Percentiles rank a stretch among this genome's conserved stretches.
Evolutionary conservation across 352 stramenopile species (phyloP).

Genomic region (Thalassiosira livingstoniorum): DNA sequence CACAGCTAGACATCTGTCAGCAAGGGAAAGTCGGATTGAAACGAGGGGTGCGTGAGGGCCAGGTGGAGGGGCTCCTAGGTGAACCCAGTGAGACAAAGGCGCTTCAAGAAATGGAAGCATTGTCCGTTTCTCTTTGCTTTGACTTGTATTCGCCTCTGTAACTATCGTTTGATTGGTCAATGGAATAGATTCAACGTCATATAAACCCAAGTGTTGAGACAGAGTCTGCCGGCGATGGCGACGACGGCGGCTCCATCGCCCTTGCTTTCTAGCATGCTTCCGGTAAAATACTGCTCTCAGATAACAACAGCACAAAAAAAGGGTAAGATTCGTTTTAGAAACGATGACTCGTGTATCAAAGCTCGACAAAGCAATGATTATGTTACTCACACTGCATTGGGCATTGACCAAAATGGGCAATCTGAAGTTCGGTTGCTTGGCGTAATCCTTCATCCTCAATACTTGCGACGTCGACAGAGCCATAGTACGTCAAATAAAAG

Average conservation of each 20-base stretch:
- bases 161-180: constrained; percentile 6
- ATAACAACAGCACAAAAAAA: constrained; percentile 1
- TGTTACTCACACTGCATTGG: constrained; percentile 90
- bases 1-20: constrained; percentile 82
- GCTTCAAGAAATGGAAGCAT: constrained; percentile 62
- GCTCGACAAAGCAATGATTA: not conserved
- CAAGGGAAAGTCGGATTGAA: constrained; percentile 74
- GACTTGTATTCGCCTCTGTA: constrained; percentile 30
- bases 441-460: constrained; percentile 89
- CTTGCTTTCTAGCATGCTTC: constrained; percentile 57
- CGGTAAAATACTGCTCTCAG: constrained; percentile 56
- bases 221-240: constrained; percentile 58
- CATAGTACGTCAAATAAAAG: constrained; percentile 98
- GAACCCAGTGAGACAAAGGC: constrained; percentile 72
- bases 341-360: constrained; percentile 50
- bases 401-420: constrained; percentile 98
- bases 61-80: constrained; percentile 82
- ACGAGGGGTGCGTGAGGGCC: constrained; percentile 83
- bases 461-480: constrained; percentile 84
- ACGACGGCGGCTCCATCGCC: constrained; percentile 26
- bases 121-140: constrained; percentile 9
- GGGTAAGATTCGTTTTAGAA: constrained; percentile 2
- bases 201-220: constrained; percentile 56
- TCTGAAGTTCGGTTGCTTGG: constrained; percentile 93
- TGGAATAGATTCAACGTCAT: constrained; percentile 51